Evolutionary conservation across 2,329 filamentous ascomycete genomes (phyloP).

Genomic region (Monosporascus sp.): DNA sequence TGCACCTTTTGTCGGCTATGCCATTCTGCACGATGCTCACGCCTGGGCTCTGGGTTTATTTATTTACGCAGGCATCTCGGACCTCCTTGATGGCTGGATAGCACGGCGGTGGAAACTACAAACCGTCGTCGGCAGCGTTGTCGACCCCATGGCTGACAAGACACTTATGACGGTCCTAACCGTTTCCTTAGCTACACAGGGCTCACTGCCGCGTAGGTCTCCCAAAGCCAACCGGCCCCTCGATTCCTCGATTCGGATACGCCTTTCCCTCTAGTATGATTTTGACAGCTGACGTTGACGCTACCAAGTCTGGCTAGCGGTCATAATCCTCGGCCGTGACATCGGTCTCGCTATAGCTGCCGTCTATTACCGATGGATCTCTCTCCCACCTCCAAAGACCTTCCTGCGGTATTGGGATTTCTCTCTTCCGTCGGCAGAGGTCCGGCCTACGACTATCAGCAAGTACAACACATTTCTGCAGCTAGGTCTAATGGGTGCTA

Average conservation of each 20-base stretch:
- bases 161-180: slow-evolving; percentile 90
- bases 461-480: slow-evolving; percentile 95
- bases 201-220: slow-evolving; percentile 66
- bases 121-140: slow-evolving; percentile 90
- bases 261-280: neutral
- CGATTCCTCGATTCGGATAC: neutral
- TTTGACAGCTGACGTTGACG: neutral
- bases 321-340: slow-evolving; percentile 87
- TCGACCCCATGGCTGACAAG: slow-evolving; percentile 97
- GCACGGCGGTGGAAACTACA: slow-evolving; percentile 81
- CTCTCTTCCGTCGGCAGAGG: slow-evolving; percentile 79
- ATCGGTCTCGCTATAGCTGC: slow-evolving; percentile 76
- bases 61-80: slow-evolving; percentile 84
- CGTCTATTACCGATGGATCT: slow-evolving; percentile 94
- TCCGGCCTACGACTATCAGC: slow-evolving; percentile 75
- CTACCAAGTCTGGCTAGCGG: slow-evolving; percentile 69
- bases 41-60: slow-evolving; percentile 78
- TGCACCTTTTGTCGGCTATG: slow-evolving; percentile 81
- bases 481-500: slow-evolving; percentile 76
- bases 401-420: slow-evolving; percentile 96
- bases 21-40: slow-evolving; percentile 78
- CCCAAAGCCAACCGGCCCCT: slow-evolving; percentile 24
- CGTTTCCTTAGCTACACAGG: slow-evolving; percentile 77
- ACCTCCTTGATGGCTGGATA: slow-evolving; percentile 91
- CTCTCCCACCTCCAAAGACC: slow-evolving; percentile 87